Evolutionary conservation across 2,329 filamentous ascomycete genomes (phyloP), one percentile per base, ranked within the genome.

Genomic region (Beauveria pseudobassiana): DNA sequence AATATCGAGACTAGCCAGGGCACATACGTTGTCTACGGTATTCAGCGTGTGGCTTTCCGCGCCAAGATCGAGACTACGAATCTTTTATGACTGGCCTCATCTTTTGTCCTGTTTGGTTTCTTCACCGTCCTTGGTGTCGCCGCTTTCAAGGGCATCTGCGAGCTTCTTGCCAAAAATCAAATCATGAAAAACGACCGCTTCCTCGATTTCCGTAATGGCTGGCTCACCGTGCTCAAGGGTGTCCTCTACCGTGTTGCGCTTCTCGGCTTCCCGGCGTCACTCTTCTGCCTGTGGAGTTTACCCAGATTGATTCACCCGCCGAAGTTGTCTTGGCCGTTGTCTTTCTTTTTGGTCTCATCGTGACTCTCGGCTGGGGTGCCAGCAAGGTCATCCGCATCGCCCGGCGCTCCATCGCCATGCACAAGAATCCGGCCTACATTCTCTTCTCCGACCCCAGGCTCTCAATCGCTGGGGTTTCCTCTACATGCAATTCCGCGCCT

Each of bases 391-490:
- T 96, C 68, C 85, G 86, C 61, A 89, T 98, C 65, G 93, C 92
- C 40, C 91, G 91, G 71, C 89, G 91, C 68, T 97, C 93, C 38
- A 89, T 96, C 65, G 77, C 84, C 62, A 91, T 96, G 86, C 93
- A 97, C 81, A 93, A 93, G 78, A 97, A 96, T 78, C 92, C 93
- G 38, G 93, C 93, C 34, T 97, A 97, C 76, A 96, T 97, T 68
- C 86, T 98, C 65, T 98, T 96, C 79, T 97, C 93, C 1, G 93
- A 98, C 70, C 93, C n/a, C 84, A 91, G 65, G 88, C 90, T 59
- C 84, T 98, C 65, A 96, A 97, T 84, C 96, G 96, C 77, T 97
- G 93, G 93, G 93, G 93, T 26, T 97, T 98, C 80, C 84, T 98
- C 65, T 98, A 98, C 72, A 91, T 98, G 50, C 93, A 96, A 74